These are phyloP conservation scores for Thermothelomyces thermophilus DNA, from an alignment of 2,329 filamentous ascomycete species.

Conservation along the genomic window DNA sequence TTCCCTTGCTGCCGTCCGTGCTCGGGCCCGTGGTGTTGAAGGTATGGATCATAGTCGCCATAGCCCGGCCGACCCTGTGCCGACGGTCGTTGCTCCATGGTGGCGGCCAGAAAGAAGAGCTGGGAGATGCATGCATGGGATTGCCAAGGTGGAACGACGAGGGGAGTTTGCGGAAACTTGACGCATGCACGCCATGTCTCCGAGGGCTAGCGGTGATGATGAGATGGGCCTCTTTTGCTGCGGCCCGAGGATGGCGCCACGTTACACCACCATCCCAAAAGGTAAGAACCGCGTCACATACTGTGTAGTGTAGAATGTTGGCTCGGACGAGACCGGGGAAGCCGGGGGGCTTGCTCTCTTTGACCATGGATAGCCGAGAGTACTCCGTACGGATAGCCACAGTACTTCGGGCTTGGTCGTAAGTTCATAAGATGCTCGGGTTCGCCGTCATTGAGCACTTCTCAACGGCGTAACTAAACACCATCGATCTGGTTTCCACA, in stretches of 20 bases:
- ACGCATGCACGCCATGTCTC: not conserved
- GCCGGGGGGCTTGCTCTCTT: too few relatives aligned
- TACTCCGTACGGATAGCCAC: too few relatives aligned
- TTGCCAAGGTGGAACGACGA: not conserved
- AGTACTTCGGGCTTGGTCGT: too few relatives aligned
- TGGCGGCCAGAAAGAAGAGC: not conserved
- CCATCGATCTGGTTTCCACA: too few relatives aligned
- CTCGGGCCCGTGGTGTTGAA: not conserved
- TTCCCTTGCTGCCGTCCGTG: not conserved
- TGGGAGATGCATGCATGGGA: not conserved
- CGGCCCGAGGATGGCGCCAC: not conserved
- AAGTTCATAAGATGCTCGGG: too few relatives aligned
- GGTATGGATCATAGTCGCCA: not conserved
- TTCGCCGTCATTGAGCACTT: too few relatives aligned
- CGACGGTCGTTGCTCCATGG: slow-evolving; percentile 6
- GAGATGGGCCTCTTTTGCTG: slow-evolving; percentile 2
- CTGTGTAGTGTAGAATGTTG: too few relatives aligned
- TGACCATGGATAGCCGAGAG: too few relatives aligned
- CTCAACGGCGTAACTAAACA: too few relatives aligned
- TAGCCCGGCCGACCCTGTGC: not conserved
- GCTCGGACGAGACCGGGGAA: too few relatives aligned
- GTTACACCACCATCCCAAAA: slow-evolving; percentile 2
- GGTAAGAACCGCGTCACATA: too few relatives aligned
- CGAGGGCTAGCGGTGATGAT: not conserved
- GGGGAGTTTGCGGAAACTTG: not conserved